phyloP scores from a whole-genome alignment of 768 basidiomycete species.

The Mrakia frigida region DNA sequence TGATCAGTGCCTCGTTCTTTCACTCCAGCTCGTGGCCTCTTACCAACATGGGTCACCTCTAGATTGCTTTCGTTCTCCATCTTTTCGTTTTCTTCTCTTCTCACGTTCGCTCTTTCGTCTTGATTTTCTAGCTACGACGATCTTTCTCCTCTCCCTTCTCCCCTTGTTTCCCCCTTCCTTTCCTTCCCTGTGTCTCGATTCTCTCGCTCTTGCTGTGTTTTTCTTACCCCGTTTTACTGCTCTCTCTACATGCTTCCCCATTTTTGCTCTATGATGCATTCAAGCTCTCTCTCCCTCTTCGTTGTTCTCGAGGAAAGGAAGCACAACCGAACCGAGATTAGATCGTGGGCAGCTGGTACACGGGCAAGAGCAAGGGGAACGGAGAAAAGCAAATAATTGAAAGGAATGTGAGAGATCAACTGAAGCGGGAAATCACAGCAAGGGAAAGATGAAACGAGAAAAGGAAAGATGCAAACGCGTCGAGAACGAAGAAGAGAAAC shows the following conservation, averaged over 20 bases:
- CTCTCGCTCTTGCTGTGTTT: background rate
- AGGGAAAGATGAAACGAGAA: background rate
- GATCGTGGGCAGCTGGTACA: too few relatives aligned
- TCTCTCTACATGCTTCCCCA: too few relatives aligned
- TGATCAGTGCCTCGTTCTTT: background rate
- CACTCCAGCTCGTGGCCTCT: slow-evolving; percentile 63
- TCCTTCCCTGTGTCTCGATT: background rate
- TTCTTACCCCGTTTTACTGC: background rate
- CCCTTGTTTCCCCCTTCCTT: background rate
- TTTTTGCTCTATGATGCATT: too few relatives aligned
- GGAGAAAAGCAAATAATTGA: too few relatives aligned
- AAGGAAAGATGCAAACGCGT: background rate
- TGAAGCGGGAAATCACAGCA: too few relatives aligned
- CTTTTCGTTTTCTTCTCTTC: background rate
- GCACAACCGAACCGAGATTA: too few relatives aligned
- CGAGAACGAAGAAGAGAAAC: background rate
- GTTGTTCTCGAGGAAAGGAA: too few relatives aligned
- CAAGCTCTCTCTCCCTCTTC: too few relatives aligned
- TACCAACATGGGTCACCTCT: slow-evolving; percentile 50
- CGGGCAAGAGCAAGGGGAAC: too few relatives aligned
- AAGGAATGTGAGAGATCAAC: too few relatives aligned
- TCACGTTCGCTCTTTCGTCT: background rate
- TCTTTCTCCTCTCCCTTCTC: background rate
- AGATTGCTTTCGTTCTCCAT: background rate
- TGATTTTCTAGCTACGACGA: background rate